Evolutionary conservation across 805 yeast genomes (phyloP), one percentile per base, ranked within the genome.

Genomic region (Starmerella sirachaensis): DNA sequence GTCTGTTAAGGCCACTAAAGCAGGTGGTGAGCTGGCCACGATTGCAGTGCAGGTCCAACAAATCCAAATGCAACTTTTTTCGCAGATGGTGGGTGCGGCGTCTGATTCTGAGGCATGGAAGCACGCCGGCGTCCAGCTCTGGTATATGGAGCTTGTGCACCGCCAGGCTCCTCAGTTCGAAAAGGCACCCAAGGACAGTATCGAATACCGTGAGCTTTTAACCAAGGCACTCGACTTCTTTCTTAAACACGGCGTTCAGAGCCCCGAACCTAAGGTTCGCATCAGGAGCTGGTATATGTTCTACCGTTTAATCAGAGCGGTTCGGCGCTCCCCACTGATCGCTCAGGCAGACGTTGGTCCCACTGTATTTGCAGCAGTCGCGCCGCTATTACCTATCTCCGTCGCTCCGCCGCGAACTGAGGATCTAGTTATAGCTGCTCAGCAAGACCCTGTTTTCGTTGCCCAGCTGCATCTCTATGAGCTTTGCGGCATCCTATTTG

Each of bases 261-360:
- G 78, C 59, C 64, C 68, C 5, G 66, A 70, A 47, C 78, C 70
- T 41, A 78, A 74, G 44, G 95, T 86, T 4, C 75, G 85, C 51
- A 66, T 74, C 39, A 75, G 96, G 56, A 70, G 93, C 29, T 91
- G 97, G 95, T 88, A 83, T 56, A 64, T 86, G 46, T 83, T 88
- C 50, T 77, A 77, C 52, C 71, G 93, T 56, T 81, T 86, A 52
- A 68, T 85, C 43, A 83, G 79, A 54, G 63, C 78, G 32, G 77
- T 88, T 2, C 78, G 40, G 13, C 31, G 76, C 53, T 84, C 85
- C 25, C 62, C 70, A 33, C 60, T 76, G 28, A 69, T 76, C 21
- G 21, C 38, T 5, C 29, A 35, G 27, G 29, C 40, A 14, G 39
- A 59, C 64, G 40, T 64, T 72, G 51, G 76, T 28, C 73, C 70